Evolutionary conservation across 2,329 filamentous ascomycete genomes (phyloP).

Genomic region (Lachnellula arida): DNA sequence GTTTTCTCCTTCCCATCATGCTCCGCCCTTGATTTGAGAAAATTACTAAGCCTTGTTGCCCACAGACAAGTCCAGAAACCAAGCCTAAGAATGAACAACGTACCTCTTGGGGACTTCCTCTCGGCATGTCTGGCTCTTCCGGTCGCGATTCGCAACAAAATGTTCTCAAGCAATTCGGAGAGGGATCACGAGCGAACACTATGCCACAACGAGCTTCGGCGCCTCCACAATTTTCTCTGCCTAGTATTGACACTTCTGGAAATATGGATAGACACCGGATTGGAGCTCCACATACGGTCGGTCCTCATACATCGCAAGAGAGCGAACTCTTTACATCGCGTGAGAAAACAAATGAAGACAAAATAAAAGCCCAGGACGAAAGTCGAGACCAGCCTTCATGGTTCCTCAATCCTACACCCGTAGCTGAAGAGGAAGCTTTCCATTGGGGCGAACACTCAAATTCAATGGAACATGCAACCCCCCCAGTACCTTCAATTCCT

Average conservation of each 20-base stretch:
- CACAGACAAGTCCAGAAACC: conserved; percentile 34
- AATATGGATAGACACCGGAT: conserved; percentile 2
- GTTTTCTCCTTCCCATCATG: conserved; percentile 24
- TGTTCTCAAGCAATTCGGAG: conserved; percentile 3
- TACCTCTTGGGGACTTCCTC: conserved; percentile 41
- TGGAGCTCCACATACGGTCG: conserved; percentile 8
- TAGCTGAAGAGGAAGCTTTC: conserved; percentile 36
- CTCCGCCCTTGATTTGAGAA: conserved; percentile 27
- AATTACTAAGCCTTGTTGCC: conserved; percentile 29
- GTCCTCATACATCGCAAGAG: not conserved
- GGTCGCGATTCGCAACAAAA: conserved; percentile 20
- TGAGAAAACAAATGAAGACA: conserved; percentile 5
- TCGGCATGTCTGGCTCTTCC: conserved; percentile 34
- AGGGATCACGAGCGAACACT: conserved; percentile 11
- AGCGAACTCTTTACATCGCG: not conserved
- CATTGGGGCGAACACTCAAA: conserved; percentile 23
- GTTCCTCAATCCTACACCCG: conserved; percentile 34
- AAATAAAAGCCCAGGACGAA: conserved; percentile 15
- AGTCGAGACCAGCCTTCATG: conserved; percentile 30
- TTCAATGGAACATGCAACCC: not conserved
- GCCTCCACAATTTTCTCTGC: not conserved
- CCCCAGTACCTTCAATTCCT: not conserved
- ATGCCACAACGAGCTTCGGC: conserved; percentile 7
- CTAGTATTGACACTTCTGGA: conserved; percentile 4
- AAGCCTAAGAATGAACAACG: conserved; percentile 37